A percentile compares a stretch with the other conserved stretches of the same genome.
These are phyloP conservation scores for Areca catechu DNA, from an alignment of 176 grass and related monocot species.

Conservation along the genomic window DNA sequence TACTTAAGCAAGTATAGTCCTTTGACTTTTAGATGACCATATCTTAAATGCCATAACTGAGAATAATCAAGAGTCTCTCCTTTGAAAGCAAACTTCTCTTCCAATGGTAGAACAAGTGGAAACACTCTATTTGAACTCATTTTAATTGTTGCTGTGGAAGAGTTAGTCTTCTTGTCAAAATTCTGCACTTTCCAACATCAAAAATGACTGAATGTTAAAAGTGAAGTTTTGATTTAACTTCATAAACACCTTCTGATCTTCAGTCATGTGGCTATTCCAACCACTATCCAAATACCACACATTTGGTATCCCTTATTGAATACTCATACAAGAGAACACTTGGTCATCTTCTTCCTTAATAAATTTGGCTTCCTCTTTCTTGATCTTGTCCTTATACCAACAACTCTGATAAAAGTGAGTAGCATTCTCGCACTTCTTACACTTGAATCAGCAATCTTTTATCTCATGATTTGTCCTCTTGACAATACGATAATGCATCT, in stretches of 20 bases:
- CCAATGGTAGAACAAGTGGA: no score
- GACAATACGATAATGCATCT: background rate
- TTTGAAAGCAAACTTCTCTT: no score
- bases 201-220: background rate
- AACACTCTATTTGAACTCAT: no score
- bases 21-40: slow-evolving; percentile 7
- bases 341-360: background rate
- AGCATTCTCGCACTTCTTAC: no score
- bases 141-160: no score
- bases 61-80: background rate
- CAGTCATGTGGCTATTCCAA: slow-evolving; percentile 1
- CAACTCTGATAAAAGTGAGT: no score
- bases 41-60: slow-evolving; percentile 3
- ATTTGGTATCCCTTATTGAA: background rate
- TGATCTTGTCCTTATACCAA: background rate
- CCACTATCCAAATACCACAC: slow-evolving; percentile 16
- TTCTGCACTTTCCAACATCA: slow-evolving; percentile 4
- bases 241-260: background rate
- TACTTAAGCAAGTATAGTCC: slow-evolving; percentile 4
- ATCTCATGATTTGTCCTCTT: background rate
- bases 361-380: background rate
- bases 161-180: background rate
- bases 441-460: background rate
- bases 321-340: background rate
- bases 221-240: background rate